Percentiles rank a stretch among this genome's conserved stretches.
Evolutionary conservation across 345 rosid genomes (phyloP).

Genomic region (Arabis alpina): DNA sequence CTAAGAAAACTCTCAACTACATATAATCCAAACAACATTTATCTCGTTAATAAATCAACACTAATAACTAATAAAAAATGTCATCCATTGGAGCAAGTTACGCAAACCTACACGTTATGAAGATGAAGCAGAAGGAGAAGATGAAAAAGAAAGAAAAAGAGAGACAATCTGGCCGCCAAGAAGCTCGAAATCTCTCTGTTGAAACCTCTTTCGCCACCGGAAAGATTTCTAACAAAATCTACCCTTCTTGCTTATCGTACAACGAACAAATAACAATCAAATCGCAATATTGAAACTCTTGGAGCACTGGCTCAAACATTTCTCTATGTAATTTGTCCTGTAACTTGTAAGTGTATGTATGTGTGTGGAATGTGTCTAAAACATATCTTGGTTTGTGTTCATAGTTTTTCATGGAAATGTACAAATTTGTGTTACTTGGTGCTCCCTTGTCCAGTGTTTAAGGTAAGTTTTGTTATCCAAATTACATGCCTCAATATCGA

Average conservation of each 20-base stretch:
- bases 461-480: not conserved
- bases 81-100: slow-evolving; percentile 44
- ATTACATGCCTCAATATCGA: too few relatives aligned
- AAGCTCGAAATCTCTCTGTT: not conserved
- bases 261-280: slow-evolving; percentile 15
- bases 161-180: slow-evolving; percentile 11
- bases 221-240: slow-evolving; percentile 18
- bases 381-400: slow-evolving; percentile 12
- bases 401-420: not conserved
- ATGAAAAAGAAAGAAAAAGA: slow-evolving; percentile 16
- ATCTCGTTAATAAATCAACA: not conserved
- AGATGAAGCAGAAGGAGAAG: slow-evolving; percentile 40
- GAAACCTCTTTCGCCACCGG: slow-evolving; percentile 23
- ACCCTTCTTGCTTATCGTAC: slow-evolving; percentile 22
- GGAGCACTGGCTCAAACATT: slow-evolving; percentile 10
- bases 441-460: slow-evolving; percentile 1
- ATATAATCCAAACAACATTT: slow-evolving; percentile 12
- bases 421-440: not conserved
- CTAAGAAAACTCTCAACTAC: slow-evolving; percentile 10
- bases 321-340: slow-evolving; percentile 10
- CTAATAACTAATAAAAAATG: slow-evolving; percentile 8
- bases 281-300: slow-evolving; percentile 2
- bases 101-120: slow-evolving; percentile 37
- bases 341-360: slow-evolving; percentile 9
- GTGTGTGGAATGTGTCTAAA: slow-evolving; percentile 14